Conservation (phyloP, 2,329 filamentous ascomycete species). For the Aphanocladium album region DNA sequence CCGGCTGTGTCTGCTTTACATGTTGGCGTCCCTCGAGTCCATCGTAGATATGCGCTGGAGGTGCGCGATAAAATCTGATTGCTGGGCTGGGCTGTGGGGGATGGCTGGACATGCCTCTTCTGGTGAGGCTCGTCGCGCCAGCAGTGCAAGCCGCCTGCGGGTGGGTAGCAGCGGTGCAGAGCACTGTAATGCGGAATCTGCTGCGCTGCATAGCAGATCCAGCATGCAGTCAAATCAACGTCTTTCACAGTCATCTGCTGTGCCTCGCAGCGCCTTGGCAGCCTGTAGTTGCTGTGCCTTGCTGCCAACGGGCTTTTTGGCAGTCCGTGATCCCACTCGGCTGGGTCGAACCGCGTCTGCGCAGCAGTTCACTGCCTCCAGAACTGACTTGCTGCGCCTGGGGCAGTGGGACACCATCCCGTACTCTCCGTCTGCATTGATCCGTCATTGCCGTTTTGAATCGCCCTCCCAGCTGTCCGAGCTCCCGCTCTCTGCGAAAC, state of each 20-base stretch:
- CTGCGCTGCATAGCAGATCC: background rate
- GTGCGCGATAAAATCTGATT: constrained; percentile 7
- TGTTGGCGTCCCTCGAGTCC: background rate
- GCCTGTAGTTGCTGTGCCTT: background rate
- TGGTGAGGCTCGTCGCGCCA: background rate
- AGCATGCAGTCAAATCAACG: background rate
- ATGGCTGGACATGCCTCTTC: background rate
- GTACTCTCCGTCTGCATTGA: background rate
- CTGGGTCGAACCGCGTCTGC: background rate
- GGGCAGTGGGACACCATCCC: background rate
- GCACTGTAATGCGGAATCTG: background rate
- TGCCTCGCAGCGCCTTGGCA: background rate
- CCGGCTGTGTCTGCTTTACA: background rate
- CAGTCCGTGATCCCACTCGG: background rate
- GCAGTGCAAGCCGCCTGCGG: background rate
- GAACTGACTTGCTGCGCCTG: background rate
- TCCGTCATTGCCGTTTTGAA: background rate
- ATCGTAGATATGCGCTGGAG: background rate
- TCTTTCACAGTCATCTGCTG: background rate
- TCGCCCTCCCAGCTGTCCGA: background rate
- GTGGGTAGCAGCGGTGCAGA: background rate
- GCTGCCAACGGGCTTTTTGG: background rate
- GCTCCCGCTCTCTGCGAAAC: background rate
- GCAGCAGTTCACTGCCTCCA: background rate
- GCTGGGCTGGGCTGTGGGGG: background rate